A percentile compares a stretch with the other conserved stretches of the same genome.
Conservation (phyloP, 208 protist species). For the Trypanosoma cruzi region DNA sequence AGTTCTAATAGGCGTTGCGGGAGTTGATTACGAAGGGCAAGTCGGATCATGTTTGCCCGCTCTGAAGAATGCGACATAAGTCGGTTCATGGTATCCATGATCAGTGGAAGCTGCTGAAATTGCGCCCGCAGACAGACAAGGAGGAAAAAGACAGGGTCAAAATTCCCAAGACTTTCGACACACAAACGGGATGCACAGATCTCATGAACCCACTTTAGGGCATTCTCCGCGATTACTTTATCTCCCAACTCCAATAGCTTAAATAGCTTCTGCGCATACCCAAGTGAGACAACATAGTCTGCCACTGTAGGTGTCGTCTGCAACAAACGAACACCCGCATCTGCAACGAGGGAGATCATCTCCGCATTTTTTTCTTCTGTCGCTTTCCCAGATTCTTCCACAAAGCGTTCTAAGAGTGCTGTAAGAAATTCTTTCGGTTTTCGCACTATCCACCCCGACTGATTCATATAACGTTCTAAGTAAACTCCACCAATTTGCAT, state of each 20-base stretch:
- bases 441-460: conserved; percentile 81
- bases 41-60: conserved; percentile 26
- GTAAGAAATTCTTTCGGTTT: conserved; percentile 83
- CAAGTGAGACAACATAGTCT: conserved; percentile 66
- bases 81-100: conserved; percentile 60
- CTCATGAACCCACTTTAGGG: conserved; percentile 64
- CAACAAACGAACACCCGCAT: conserved; percentile 50
- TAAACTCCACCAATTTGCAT: conserved; percentile 85
- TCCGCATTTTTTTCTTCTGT: conserved; percentile 11
- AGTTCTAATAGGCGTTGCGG: conserved; percentile 53
- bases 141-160: conserved; percentile 48
- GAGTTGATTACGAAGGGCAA: conserved; percentile 47
- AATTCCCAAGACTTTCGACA: conserved; percentile 52
- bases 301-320: conserved; percentile 42
- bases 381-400: conserved; percentile 31
- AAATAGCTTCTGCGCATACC: conserved; percentile 71
- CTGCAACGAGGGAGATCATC: conserved; percentile 49
- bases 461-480: conserved; percentile 71
- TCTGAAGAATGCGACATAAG: conserved; percentile 51
- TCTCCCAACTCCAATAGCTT: conserved; percentile 30
- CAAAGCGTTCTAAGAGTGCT: conserved; percentile 65
- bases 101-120: conserved; percentile 30
- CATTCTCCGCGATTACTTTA: conserved; percentile 23
- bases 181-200: conserved; percentile 52
- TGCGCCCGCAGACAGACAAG: conserved; percentile 39